These are phyloP conservation scores for Parachaetomium inaequale DNA, from an alignment of 495 filamentous ascomycete genomes.

Conservation along the genomic window DNA sequence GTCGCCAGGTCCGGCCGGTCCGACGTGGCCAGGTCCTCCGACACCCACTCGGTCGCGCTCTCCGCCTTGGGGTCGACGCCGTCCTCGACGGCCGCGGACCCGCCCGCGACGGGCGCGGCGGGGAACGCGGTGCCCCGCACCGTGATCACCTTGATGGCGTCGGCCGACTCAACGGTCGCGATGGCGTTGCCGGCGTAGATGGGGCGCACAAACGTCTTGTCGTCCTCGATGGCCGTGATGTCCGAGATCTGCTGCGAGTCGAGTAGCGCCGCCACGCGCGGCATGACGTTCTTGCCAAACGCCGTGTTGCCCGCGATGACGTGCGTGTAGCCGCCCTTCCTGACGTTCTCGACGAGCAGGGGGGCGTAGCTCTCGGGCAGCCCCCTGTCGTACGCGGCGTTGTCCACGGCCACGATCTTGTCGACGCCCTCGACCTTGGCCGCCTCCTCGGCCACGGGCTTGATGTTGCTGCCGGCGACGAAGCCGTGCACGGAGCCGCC, in stretches of 20 bases:
- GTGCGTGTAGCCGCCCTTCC: constrained; percentile 88
- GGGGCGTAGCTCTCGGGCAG: constrained; percentile 95
- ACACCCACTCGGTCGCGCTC: constrained; percentile 78
- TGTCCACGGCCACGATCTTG: constrained; percentile 86
- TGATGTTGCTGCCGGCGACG: constrained; percentile 77
- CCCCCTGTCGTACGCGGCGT: constrained; percentile 87
- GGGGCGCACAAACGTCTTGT: constrained; percentile 93
- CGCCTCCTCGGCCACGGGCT: constrained; percentile 77
- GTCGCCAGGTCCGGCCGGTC: constrained; percentile 94
- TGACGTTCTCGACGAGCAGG: constrained; percentile 89
- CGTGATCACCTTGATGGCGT: constrained; percentile 83
- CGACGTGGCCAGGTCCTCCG: constrained; percentile 86
- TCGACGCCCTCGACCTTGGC: constrained; percentile 86
- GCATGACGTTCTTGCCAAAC: constrained; percentile 93
- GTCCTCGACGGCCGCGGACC: constrained; percentile 57
- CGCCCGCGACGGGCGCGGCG: constrained; percentile 50
- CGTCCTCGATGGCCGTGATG: constrained; percentile 78
- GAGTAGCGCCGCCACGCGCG: constrained; percentile 89
- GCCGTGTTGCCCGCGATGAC: constrained; percentile 87
- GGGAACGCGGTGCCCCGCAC: constrained; percentile 89
- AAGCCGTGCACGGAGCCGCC: constrained; percentile 84
- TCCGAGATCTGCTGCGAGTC: constrained; percentile 93
- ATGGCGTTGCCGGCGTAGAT: constrained; percentile 98
- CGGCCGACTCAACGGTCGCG: constrained; percentile 88
- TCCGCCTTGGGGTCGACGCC: constrained; percentile 71